Evolutionary conservation across 768 basidiomycete genomes (phyloP).

Genomic region (Porphyrellus cyaneotinctus): DNA sequence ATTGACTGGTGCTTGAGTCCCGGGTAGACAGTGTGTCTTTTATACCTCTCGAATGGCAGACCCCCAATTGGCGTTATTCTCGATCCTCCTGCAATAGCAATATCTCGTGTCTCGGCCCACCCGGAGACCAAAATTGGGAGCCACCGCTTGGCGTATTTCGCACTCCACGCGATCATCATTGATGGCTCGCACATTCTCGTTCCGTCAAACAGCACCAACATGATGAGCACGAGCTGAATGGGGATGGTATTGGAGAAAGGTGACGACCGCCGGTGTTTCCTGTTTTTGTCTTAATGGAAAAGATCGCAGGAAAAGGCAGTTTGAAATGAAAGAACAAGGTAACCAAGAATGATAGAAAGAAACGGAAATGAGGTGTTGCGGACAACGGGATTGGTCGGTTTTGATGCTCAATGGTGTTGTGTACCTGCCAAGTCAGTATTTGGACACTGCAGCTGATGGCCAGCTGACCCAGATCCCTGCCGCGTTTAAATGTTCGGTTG

Average conservation of each 20-base stretch:
- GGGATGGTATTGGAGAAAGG: not conserved
- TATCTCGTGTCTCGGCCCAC: not conserved
- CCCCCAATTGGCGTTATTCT: conserved; percentile 4
- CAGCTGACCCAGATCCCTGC: not conserved
- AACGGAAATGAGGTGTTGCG: not conserved
- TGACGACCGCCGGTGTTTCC: not conserved
- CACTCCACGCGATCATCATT: not conserved
- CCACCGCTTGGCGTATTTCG: not conserved
- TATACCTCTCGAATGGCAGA: conserved; percentile 1
- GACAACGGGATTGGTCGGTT: not conserved
- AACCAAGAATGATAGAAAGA: not conserved
- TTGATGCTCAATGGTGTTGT: not conserved
- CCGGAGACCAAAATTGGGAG: not conserved
- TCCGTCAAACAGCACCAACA: not conserved
- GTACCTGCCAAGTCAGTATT: no score
- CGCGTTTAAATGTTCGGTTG: not conserved
- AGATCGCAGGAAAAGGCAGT: no score
- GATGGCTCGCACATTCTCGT: not conserved
- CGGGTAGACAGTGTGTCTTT: not conserved
- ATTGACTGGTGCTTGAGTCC: not conserved
- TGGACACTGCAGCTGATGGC: not conserved
- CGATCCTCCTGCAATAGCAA: not conserved
- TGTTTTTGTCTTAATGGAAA: no score
- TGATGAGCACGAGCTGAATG: not conserved
- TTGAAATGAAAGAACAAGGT: not conserved